These are phyloP conservation scores for Aspergillus pseudotamarii DNA, from an alignment of 2,329 filamentous ascomycete genomes.

Conservation along the genomic window DNA sequence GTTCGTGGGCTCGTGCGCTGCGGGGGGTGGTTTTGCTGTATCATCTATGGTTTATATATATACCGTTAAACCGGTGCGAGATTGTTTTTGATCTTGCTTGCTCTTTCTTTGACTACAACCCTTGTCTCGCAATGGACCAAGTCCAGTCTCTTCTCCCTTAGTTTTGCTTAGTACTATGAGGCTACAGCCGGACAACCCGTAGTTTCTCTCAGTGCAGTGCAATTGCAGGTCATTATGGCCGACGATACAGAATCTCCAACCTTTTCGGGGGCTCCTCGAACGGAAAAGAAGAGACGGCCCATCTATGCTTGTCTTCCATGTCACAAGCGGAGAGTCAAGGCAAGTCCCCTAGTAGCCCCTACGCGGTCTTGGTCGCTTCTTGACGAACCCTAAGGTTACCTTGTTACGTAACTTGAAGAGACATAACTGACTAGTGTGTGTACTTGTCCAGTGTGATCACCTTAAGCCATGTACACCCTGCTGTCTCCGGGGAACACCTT, in stretches of 20 bases:
- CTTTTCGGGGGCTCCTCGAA: neutral
- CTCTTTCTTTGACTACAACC: neutral
- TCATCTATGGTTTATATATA: neutral
- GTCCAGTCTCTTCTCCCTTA: neutral
- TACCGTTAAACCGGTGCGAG: neutral
- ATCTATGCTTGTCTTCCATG: conserved; percentile 3
- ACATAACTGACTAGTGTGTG: neutral
- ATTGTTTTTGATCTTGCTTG: neutral
- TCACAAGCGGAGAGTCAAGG: conserved; percentile 2
- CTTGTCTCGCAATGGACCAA: neutral
- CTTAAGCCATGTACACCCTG: conserved; percentile 1
- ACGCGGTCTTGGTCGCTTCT: neutral
- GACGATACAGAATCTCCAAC: neutral
- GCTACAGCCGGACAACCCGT: neutral
- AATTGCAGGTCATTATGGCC: neutral
- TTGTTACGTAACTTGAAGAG: neutral
- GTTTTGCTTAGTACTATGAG: neutral
- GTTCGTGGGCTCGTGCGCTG: neutral
- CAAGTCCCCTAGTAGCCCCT: neutral
- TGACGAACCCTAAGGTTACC: neutral
- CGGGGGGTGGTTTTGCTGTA: neutral
- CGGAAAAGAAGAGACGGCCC: neutral
- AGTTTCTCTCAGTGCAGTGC: neutral
- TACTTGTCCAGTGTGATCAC: neutral
- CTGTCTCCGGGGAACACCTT: neutral